Base-by-base conservation (phyloP, 1,139 yeast species). In the Candida albicans region DNA sequence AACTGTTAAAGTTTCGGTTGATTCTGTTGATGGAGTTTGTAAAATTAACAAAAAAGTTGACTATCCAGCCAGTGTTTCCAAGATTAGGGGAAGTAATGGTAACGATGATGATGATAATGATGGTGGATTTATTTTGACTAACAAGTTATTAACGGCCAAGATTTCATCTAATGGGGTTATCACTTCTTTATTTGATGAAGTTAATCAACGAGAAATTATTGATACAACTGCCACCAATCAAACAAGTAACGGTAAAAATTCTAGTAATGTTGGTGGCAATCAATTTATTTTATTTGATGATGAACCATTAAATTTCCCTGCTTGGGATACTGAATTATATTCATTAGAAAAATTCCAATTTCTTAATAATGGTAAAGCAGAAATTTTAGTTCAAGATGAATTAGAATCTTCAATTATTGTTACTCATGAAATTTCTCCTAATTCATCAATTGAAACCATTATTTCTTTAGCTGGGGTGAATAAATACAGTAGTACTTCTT, bases 291-390 rank as follows among this genome's bases (percentile, higher is more conserved):
- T 93, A 45, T 87, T 87, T 57, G 93, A 90, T 52, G 98, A 93
- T 62, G 87, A 89, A 51, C 98, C 98, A 10, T 70, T 89, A 57
- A 83, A 77, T 46, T 91, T 84, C 81, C 96, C 91, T 40, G 98
- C 98, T 1, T 93, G 99, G 98, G 98, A 93, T 61, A 91, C 98
- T 0, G 99, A 93, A 60, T 74, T 90, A 48, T 93, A 80, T 61
- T 85, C 96, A 0, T 75, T 87, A 51, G 86, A 84, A 52, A 87
- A 84, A 52, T 81, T 77, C 58, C 70, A 72, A 45, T 81, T 83
- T 51, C 57, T 74, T 48, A 51, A 54, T 8, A 52, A 55, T 69
- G 60, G 78, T 64, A 62, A 64, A 35, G 76, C 83, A 15, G 68
- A 75, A 22, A 70, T 87, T 26, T 67, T 77, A 33, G 75, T 74